Evolutionary conservation across 352 stramenopile genomes (phyloP).

Genomic region (Pythium apleroticum): DNA sequence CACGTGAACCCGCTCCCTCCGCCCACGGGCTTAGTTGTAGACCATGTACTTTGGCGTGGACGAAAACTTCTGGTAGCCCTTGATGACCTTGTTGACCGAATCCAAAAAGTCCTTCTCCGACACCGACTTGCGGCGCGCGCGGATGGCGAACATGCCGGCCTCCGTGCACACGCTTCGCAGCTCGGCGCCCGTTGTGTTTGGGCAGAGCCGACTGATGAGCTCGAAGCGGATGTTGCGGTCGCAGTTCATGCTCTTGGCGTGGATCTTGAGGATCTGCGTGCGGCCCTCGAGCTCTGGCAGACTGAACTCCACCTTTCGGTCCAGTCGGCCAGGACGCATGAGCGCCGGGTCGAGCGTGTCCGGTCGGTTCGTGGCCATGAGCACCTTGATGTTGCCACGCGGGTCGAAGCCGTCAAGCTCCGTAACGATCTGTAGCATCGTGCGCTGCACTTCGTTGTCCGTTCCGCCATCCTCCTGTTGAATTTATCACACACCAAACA

Average conservation of each 20-base stretch:
- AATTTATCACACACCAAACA: neutral
- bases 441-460: constrained; percentile 99
- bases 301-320: constrained; percentile 99
- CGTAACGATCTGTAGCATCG: constrained; percentile 99
- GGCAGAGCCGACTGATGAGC: constrained; percentile 96
- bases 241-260: constrained; percentile 99
- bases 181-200: constrained; percentile 98
- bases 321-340: constrained; percentile 94
- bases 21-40: constrained; percentile 88
- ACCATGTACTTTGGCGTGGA: constrained; percentile 99
- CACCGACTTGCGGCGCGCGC: constrained; percentile 97
- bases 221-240: constrained; percentile 99
- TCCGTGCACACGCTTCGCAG: constrained; percentile 98
- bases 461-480: constrained; percentile 90
- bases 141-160: constrained; percentile 98
- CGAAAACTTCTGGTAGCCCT: constrained; percentile 99
- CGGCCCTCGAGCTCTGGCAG: constrained; percentile 98
- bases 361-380: constrained; percentile 98
- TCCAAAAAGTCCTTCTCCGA: constrained; percentile 99
- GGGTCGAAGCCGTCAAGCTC: constrained; percentile 99
- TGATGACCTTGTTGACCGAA: constrained; percentile 99
- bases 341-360: constrained; percentile 97
- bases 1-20: neutral
- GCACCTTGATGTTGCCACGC: constrained; percentile 98
- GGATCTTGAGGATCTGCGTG: constrained; percentile 99